Evolutionary conservation across 129 eudicot genomes (phyloP).

Genomic region (Chrysanthemum lavandulifolium): DNA sequence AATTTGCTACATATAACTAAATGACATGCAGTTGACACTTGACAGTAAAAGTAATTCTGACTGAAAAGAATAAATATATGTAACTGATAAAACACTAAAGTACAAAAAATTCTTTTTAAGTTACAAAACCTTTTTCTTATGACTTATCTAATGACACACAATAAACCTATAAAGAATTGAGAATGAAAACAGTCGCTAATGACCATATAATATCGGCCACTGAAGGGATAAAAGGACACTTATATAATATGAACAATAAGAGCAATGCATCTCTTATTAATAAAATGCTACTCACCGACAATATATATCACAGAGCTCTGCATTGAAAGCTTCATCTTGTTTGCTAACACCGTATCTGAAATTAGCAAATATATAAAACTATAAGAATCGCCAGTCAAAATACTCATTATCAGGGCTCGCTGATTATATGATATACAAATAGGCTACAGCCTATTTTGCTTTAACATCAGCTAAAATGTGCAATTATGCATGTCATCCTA

Average conservation of each 20-base stretch:
- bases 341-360: constrained; percentile 93
- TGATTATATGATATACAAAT: constrained; percentile 4
- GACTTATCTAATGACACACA: no score
- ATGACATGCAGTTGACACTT: constrained; percentile 1
- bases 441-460: not conserved
- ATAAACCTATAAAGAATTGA: not conserved
- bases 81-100: not conserved
- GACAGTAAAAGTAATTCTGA: not conserved
- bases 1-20: not conserved
- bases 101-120: not conserved
- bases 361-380: constrained; percentile 15
- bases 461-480: no score
- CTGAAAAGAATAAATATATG: not conserved
- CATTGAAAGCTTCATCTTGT: constrained; percentile 82
- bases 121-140: no score
- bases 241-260: not conserved
- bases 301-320: constrained; percentile 86
- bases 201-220: not conserved
- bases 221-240: not conserved
- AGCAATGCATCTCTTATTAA: not conserved
- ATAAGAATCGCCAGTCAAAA: constrained; percentile 21
- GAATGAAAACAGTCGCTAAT: constrained; percentile 12
- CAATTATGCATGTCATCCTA: not conserved
- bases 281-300: constrained; percentile 53
- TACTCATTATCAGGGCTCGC: not conserved